Evolutionary conservation across 1,284 basidiomycete genomes (phyloP).

Genomic region (Macrocybe sp.): DNA sequence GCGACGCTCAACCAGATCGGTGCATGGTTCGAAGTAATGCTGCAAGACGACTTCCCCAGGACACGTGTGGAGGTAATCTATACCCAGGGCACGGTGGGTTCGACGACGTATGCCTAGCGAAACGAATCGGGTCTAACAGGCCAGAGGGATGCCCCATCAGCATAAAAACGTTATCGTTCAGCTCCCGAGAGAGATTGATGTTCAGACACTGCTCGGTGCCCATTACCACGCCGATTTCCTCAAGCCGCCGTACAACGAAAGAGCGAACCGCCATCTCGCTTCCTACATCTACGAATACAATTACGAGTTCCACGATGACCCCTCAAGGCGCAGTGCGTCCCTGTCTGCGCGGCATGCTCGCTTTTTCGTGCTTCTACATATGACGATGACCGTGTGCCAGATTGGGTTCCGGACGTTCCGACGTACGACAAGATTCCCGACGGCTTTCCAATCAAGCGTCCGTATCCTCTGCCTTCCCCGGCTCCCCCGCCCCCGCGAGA

Average conservation of each 20-base stretch:
- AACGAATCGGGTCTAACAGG: not conserved
- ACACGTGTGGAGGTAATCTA: conserved; percentile 22
- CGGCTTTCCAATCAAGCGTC: conserved; percentile 18
- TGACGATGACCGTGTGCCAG: conserved; percentile 9
- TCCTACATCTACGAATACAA: conserved; percentile 33
- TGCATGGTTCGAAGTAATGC: conserved; percentile 34
- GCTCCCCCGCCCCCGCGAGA: conserved; percentile 18
- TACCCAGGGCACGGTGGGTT: conserved; percentile 25
- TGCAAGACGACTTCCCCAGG: conserved; percentile 22
- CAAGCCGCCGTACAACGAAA: conserved; percentile 9
- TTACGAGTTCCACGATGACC: conserved; percentile 23
- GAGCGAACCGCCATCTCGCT: conserved; percentile 4
- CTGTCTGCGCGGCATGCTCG: not conserved
- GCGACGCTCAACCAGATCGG: conserved; percentile 23
- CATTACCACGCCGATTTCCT: conserved; percentile 25
- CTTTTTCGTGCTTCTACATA: not conserved
- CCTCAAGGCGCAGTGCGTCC: conserved; percentile 22
- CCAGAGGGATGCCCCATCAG: conserved; percentile 11
- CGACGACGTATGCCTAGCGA: not conserved
- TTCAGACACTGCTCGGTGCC: conserved; percentile 25
- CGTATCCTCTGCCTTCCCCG: conserved; percentile 22
- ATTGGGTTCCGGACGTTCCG: conserved; percentile 22
- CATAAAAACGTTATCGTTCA: conserved; percentile 31
- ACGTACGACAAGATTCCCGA: conserved; percentile 15
- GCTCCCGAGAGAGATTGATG: conserved; percentile 25